These are phyloP conservation scores for Trichoderma afroharzianum DNA, from an alignment of 2,329 filamentous ascomycete species.

Conservation along the genomic window DNA sequence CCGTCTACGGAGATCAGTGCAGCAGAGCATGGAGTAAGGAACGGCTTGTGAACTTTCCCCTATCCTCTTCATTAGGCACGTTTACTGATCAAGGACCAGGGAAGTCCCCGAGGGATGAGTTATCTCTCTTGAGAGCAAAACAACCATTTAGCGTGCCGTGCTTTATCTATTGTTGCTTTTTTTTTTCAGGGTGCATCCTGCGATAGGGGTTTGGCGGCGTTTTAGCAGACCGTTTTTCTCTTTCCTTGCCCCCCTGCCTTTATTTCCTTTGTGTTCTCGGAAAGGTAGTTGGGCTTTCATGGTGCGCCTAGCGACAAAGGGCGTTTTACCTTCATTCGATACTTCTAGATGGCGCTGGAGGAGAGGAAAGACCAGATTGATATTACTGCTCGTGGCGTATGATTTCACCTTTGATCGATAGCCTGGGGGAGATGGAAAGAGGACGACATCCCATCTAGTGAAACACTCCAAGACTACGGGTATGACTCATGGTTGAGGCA, in stretches of 20 bases:
- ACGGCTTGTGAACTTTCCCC: no score
- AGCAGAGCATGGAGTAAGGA: constrained; percentile 60
- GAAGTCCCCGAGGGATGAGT: constrained; percentile 32
- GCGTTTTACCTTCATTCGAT: constrained; percentile 11
- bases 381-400: background rate
- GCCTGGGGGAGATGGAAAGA: background rate
- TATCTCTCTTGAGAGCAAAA: background rate
- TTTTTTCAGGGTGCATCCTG: background rate
- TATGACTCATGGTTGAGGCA: background rate
- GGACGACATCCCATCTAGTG: background rate
- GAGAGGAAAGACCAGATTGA: background rate
- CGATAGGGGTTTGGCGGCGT: constrained; percentile 11
- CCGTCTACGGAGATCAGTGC: constrained; percentile 72
- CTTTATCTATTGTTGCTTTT: background rate
- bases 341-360: constrained; percentile 1
- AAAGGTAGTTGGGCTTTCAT: background rate
- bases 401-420: background rate
- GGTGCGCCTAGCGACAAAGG: background rate
- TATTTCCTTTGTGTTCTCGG: background rate
- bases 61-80: background rate
- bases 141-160: background rate
- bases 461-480: background rate
- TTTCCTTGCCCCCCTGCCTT: background rate
- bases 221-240: background rate
- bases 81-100: constrained; percentile 21